These are phyloP conservation scores for Corchorus capsularis DNA, from an alignment of 345 rosid genomes.

Conservation along the genomic window DNA sequence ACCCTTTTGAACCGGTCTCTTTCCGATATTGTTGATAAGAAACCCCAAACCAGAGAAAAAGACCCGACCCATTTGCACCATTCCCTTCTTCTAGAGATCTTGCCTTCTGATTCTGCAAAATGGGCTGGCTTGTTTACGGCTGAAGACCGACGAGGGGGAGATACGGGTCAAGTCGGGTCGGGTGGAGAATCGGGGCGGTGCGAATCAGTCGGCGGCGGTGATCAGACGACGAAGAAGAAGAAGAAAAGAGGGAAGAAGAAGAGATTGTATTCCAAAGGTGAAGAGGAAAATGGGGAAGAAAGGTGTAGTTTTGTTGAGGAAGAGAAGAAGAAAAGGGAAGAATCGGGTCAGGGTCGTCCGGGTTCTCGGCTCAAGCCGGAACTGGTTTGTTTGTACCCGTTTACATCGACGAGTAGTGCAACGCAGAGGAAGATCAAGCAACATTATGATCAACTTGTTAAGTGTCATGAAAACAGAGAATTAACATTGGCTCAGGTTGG, in stretches of 20 bases:
- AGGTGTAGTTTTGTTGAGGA: constrained; percentile 22
- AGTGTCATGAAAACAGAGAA: constrained; percentile 64
- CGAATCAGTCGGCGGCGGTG: constrained; percentile 22
- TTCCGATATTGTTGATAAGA: constrained; percentile 30
- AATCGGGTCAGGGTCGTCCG: constrained; percentile 37
- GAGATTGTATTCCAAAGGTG: constrained; percentile 32
- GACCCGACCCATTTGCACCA: constrained; percentile 41
- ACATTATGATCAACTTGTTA: constrained; percentile 77
- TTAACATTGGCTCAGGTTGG: constrained; percentile 80
- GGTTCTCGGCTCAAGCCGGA: constrained; percentile 50
- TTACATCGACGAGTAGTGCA: constrained; percentile 79
- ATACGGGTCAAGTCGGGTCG: constrained; percentile 26
- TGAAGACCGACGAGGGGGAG: constrained; percentile 7
- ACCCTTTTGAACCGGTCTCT: constrained; percentile 26
- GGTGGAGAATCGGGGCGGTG: constrained; percentile 21
- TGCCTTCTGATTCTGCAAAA: constrained; percentile 48
- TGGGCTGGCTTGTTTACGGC: constrained; percentile 30
- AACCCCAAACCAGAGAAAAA: constrained; percentile 30
- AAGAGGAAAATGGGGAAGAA: constrained; percentile 36
- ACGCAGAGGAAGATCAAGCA: constrained; percentile 95
- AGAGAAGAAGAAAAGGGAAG: constrained; percentile 13
- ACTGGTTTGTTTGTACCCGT: constrained; percentile 73
- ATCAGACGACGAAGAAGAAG: constrained; percentile 48
- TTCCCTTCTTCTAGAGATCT: constrained; percentile 57
- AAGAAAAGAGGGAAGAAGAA: constrained; percentile 60